Evolutionary conservation across 2,329 filamentous ascomycete genomes (phyloP), one percentile per base, ranked within the genome.

Genomic region (Gaeumannomyces sp.): DNA sequence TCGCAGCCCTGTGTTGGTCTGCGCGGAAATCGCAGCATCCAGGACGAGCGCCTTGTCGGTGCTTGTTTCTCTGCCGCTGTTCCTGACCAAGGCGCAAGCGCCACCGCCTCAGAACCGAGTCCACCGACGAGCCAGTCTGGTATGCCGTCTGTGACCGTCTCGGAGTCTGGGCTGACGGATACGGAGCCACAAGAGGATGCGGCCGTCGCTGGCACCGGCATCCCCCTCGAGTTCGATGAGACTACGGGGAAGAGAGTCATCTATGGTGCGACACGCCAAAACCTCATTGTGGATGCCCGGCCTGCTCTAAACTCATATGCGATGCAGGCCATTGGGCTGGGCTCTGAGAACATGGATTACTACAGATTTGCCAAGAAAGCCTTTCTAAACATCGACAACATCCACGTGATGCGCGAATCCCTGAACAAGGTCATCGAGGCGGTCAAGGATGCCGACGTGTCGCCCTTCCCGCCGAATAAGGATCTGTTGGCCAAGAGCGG

Each of bases 321-420:
- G 8, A 98, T 97, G 85, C 93, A 97, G 75, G 91, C 93, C 4
- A 88, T 94, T 68, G 95, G 95, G 8, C 88, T 93, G 74, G 95
- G 95, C 2, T 97, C 94, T 0, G 95, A 99, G 76, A 97, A 97
- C 72, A 97, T 98, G 91, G 92, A 97, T 69, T 90, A 97, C 76
- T 99, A 99, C 79, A 92, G 90, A 67, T 94, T 93, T 72, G 92
- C 93, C 22, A 89, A 89, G 66, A 97, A 97, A 76, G 89, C 90
- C 35, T 99, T 96, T 73, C 84, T 99, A 65, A 95, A 92, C 68
- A 99, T 99, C 72, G 94, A 96, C 75, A 99, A 99, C 74, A 98
- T 99, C 66, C 95, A 99, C 73, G 93, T 97, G 67, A 99, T 99
- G 95, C 86, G 95, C 65, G 90, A 90, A 67, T 98, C 94, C 1